These are phyloP conservation scores for Metschnikowia amazonensis DNA, from an alignment of 805 yeast species.

Conservation along the genomic window DNA sequence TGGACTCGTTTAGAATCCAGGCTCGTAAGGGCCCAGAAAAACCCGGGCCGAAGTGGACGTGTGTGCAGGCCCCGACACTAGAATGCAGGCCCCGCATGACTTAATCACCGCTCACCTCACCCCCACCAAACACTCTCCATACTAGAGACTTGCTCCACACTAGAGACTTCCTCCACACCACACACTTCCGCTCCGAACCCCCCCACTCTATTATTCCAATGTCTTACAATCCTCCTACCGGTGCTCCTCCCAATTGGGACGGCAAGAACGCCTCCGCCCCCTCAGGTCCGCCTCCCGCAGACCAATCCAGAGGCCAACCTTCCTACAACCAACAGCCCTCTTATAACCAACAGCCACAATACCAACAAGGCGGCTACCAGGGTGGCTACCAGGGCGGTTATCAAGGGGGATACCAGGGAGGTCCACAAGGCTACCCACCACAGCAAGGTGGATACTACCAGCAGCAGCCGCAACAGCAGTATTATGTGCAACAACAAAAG, in stretches of 20 bases:
- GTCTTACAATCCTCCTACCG: constrained; percentile 27
- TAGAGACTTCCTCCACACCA: not conserved
- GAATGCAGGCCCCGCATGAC: not conserved
- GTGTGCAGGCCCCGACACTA: not conserved
- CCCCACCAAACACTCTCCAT: not conserved
- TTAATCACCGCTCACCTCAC: not conserved
- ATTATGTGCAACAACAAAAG: constrained; percentile 41
- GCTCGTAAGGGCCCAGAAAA: too few species aligned
- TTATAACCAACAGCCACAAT: constrained; percentile 12
- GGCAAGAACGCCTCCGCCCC: constrained; percentile 13
- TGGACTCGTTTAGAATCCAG: too few species aligned
- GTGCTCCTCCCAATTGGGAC: constrained; percentile 28
- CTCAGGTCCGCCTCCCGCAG: constrained; percentile 15
- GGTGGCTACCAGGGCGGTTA: constrained; percentile 13
- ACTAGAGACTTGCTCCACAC: not conserved
- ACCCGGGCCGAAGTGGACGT: not conserved
- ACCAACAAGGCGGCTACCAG: constrained; percentile 15
- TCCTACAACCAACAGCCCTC: constrained; percentile 18
- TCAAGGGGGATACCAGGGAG: constrained; percentile 16
- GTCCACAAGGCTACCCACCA: constrained; percentile 13
- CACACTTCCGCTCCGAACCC: not conserved
- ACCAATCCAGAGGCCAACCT: constrained; percentile 21
- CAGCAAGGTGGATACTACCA: constrained; percentile 33
- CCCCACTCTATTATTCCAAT: not conserved
- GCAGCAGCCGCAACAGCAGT: constrained; percentile 37